Percentiles rank a stretch among this genome's conserved stretches.
phyloP scores from a whole-genome alignment of 2,329 filamentous ascomycete genomes.

The Penicillium sp. region DNA sequence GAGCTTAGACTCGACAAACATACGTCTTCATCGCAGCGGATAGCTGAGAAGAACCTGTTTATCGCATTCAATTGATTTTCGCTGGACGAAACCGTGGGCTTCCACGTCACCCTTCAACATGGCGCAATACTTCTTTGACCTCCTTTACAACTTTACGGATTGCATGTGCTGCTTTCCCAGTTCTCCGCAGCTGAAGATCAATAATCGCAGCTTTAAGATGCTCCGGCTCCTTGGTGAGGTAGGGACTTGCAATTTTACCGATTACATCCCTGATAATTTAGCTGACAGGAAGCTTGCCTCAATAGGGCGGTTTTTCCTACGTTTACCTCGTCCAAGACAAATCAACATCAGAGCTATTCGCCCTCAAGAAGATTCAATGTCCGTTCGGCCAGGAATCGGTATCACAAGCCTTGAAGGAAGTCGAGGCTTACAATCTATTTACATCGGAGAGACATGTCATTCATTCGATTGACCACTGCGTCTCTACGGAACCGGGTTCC shows the following conservation, averaged over 20 bases:
- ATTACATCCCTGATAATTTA: constrained; percentile 8
- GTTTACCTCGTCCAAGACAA: constrained; percentile 98
- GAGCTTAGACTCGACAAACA: constrained; percentile 1
- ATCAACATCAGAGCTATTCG: constrained; percentile 79
- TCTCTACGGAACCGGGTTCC: constrained; percentile 71
- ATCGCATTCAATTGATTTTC: background rate
- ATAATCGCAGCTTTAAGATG: constrained; percentile 94
- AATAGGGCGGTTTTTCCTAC: constrained; percentile 93
- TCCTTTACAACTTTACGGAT: constrained; percentile 89
- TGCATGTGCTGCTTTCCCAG: constrained; percentile 97
- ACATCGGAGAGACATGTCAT: constrained; percentile 83
- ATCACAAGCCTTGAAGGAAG: constrained; percentile 91
- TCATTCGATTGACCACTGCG: constrained; percentile 79
- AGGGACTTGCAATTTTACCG: constrained; percentile 33
- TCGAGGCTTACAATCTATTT: constrained; percentile 95
- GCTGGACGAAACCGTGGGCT: background rate
- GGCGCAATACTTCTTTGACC: constrained; percentile 84
- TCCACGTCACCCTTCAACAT: constrained; percentile 49
- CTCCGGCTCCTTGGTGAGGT: constrained; percentile 90
- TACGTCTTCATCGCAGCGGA: background rate
- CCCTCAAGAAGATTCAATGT: constrained; percentile 98
- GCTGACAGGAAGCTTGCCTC: constrained; percentile 16
- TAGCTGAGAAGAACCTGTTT: background rate
- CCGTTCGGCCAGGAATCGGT: constrained; percentile 97
- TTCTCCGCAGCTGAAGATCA: constrained; percentile 93